These are phyloP conservation scores for Fusarium brachygibbosum DNA, from an alignment of 2,329 filamentous ascomycete genomes.

Conservation along the genomic window DNA sequence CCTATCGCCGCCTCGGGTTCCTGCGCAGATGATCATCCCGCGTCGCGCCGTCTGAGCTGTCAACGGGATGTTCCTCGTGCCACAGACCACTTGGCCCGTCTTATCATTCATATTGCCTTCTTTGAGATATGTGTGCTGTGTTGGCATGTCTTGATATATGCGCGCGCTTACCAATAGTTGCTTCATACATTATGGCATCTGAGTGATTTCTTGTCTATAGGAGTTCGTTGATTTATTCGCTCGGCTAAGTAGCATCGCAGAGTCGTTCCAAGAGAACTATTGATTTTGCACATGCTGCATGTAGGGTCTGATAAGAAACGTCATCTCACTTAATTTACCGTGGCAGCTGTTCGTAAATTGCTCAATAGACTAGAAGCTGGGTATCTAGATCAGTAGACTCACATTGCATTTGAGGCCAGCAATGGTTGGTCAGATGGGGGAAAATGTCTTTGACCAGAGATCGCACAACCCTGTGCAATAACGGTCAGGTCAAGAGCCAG, in stretches of 20 bases:
- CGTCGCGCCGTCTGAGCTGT: conserved; percentile 46
- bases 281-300: conserved; percentile 34
- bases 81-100: conserved; percentile 39
- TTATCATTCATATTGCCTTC: conserved; percentile 23
- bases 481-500: not conserved
- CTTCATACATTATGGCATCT: conserved; percentile 38
- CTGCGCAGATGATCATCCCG: conserved; percentile 52
- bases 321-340: conserved; percentile 10
- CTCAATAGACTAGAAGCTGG: not conserved
- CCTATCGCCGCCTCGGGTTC: conserved; percentile 50
- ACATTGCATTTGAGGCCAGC: conserved; percentile 32
- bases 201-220: conserved; percentile 24
- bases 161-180: conserved; percentile 43
- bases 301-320: conserved; percentile 24
- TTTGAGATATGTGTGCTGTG: conserved; percentile 9
- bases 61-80: conserved; percentile 37
- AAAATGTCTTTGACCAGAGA: not conserved
- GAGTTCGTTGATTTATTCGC: not conserved
- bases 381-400: conserved; percentile 2
- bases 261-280: conserved; percentile 18
- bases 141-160: conserved; percentile 23
- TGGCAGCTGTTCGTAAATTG: conserved; percentile 14
- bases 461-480: not conserved
- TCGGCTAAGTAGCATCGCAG: conserved; percentile 15
- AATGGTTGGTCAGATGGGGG: conserved; percentile 10